Base-by-base conservation (phyloP, 768 basidiomycete genomes). In the Tricholoma flavovirens region DNA sequence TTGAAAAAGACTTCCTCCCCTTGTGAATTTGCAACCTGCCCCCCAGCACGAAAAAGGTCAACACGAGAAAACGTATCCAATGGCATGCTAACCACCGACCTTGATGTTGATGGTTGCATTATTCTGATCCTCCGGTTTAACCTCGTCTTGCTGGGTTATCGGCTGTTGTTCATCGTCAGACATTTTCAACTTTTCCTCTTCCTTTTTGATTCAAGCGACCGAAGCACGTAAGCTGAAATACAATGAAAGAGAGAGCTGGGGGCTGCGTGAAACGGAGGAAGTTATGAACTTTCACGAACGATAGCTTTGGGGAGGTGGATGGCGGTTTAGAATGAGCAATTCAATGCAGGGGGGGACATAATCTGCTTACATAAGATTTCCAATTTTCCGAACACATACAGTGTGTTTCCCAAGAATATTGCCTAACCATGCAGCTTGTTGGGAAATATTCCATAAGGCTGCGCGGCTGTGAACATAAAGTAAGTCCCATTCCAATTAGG, bases 1-100 rank as follows among this genome's bases (percentile, higher is more conserved):
- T 97, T 96, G 82, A 97, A 97, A 74, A 89, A 96, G 24, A 96
- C 90, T 69, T 95, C 93, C 32, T 94, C 90, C 56, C 90, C 91
- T 11, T 74, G 69, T 35, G 87, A 79, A 15, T 61, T 63, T 22
- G 24, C 51, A 10, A 53, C 51, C 45, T 52, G 17, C 29, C 24
- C 24, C 19, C 36, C 43, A 14, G 8, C 35, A 26, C 42, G 35
- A 21, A 29, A n/a, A 35, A 49, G 24, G 40, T 42, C 22, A 35
- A 17, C 21, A 49, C 22, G 15, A 51, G 30, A 55, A 35, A 42
- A 51, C 30, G 9, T 35, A 38, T 36, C 33, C 15, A 12, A 26
- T 51, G 51, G 53, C 9, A 29, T 21, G 35, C 30, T 51, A 49
- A 48, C 43, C 40, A 55, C 60, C 55, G 51, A 88, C 89, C 81